Evolutionary conservation across 352 stramenopile species (phyloP).

Genomic region (Lagenidium sp.): DNA sequence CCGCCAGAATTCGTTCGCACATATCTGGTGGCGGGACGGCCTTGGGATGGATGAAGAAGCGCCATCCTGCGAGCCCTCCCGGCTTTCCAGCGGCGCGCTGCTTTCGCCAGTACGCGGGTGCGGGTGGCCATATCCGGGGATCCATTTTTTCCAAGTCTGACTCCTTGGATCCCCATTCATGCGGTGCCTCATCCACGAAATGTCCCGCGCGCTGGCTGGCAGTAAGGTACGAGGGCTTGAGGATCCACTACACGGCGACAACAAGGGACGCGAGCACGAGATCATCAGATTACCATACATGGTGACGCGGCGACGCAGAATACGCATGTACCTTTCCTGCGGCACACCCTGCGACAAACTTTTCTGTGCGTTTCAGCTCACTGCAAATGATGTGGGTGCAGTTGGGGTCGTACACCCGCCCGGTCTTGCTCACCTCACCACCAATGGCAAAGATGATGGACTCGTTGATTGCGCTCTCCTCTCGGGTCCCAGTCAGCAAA

Average conservation of each 20-base stretch:
- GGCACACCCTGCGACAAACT: conserved; percentile 76
- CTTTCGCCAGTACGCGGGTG: conserved; percentile 56
- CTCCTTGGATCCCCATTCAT: conserved; percentile 62
- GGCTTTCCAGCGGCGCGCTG: conserved; percentile 28
- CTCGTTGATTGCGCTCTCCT: conserved; percentile 64
- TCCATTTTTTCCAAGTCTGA: conserved; percentile 60
- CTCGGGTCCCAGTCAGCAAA: conserved; percentile 61
- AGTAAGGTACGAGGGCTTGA: conserved; percentile 77
- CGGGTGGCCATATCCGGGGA: conserved; percentile 58
- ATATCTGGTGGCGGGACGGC: conserved; percentile 66
- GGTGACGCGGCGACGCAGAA: not conserved
- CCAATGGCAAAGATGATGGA: conserved; percentile 65
- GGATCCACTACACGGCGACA: conserved; percentile 52
- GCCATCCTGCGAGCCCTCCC: conserved; percentile 57
- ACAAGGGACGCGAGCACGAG: too few species aligned
- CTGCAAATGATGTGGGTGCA: conserved; percentile 85
- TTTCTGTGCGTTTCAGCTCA: conserved; percentile 82
- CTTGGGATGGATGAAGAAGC: conserved; percentile 70
- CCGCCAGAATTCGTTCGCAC: conserved; percentile 66
- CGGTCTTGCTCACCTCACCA: conserved; percentile 49
- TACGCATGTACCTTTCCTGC: conserved; percentile 55
- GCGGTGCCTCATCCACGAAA: conserved; percentile 61
- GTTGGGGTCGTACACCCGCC: conserved; percentile 51
- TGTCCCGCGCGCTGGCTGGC: conserved; percentile 40
- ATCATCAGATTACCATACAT: too few species aligned